A percentile compares a stretch with the other conserved stretches of the same genome.
phyloP scores from a whole-genome alignment of 2,329 filamentous ascomycete species.

The Torrubiella hemipterigena region DNA sequence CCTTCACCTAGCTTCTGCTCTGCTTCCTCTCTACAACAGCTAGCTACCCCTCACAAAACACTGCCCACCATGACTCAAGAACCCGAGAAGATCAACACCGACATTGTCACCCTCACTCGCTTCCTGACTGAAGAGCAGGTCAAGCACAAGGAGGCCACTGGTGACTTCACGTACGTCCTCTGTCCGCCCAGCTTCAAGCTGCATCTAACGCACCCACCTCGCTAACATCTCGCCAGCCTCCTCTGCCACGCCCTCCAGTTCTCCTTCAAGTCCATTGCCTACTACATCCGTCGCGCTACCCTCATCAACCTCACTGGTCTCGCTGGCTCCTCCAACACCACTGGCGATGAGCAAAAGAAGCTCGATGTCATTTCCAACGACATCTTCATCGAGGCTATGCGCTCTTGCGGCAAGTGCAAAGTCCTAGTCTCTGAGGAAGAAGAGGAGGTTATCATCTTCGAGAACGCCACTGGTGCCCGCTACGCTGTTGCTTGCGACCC shows the following conservation, averaged over 20 bases:
- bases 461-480: conserved; percentile 59
- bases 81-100: conserved; percentile 79
- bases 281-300: conserved; percentile 94
- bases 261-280: conserved; percentile 98
- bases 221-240: conserved; percentile 42
- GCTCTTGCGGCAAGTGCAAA: conserved; percentile 78
- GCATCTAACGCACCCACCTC: neutral
- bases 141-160: conserved; percentile 88
- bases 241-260: conserved; percentile 97
- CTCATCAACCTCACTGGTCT: conserved; percentile 93
- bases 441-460: conserved; percentile 83
- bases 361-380: conserved; percentile 98
- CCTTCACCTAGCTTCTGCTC: conserved; percentile 5
- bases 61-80: conserved; percentile 21
- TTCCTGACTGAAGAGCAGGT: conserved; percentile 93
- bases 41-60: conserved; percentile 4
- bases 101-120: conserved; percentile 90
- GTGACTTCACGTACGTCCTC: conserved; percentile 82
- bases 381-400: conserved; percentile 92
- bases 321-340: conserved; percentile 87
- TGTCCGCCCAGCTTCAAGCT: neutral
- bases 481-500: conserved; percentile 97
- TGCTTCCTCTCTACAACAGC: conserved; percentile 4
- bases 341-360: conserved; percentile 98
- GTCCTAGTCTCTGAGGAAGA: conserved; percentile 97